These are phyloP conservation scores for Russula earlei DNA, from an alignment of 768 basidiomycete genomes.

Conservation along the genomic window DNA sequence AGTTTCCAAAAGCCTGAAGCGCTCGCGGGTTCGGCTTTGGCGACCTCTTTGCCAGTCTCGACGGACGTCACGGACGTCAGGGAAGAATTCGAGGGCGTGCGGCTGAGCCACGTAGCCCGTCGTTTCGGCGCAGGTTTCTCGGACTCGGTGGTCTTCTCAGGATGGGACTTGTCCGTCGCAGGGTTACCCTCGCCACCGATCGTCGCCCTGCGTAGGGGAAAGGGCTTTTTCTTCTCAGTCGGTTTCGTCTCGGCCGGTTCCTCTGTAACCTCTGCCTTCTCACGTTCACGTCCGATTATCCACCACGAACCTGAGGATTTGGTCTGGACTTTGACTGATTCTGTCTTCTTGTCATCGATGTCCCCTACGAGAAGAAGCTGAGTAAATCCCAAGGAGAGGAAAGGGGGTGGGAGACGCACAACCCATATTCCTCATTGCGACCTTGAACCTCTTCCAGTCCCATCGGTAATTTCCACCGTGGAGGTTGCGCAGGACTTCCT, in stretches of 20 bases:
- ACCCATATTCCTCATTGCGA: slow-evolving; percentile 74
- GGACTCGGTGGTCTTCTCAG: slow-evolving; percentile 1
- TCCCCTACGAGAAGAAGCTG: slow-evolving; percentile 42
- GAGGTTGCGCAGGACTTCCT: slow-evolving; percentile 62
- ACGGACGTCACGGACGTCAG: not conserved
- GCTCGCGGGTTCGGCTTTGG: slow-evolving; percentile 1
- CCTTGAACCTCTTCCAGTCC: slow-evolving; percentile 77
- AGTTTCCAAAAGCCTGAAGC: slow-evolving; percentile 14
- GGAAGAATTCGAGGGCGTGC: slow-evolving; percentile 12
- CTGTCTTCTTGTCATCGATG: slow-evolving; percentile 50
- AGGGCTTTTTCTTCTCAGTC: slow-evolving; percentile 13
- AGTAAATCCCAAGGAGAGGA: not conserved
- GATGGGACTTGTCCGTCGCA: not conserved
- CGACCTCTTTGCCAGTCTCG: slow-evolving; percentile 8
- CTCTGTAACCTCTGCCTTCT: slow-evolving; percentile 8
- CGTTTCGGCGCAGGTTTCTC: slow-evolving; percentile 3
- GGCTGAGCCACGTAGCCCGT: slow-evolving; percentile 13
- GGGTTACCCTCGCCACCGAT: not conserved
- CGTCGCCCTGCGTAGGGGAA: slow-evolving; percentile 8
- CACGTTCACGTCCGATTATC: slow-evolving; percentile 31
- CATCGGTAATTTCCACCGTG: slow-evolving; percentile 71
- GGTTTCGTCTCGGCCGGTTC: not conserved
- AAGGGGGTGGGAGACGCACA: slow-evolving; percentile 39
- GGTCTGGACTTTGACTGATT: slow-evolving; percentile 50
- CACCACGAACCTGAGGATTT: slow-evolving; percentile 47